These are phyloP conservation scores for Coemansia sp. DNA, from an alignment of 192 early-diverging fungal species.

Conservation along the genomic window DNA sequence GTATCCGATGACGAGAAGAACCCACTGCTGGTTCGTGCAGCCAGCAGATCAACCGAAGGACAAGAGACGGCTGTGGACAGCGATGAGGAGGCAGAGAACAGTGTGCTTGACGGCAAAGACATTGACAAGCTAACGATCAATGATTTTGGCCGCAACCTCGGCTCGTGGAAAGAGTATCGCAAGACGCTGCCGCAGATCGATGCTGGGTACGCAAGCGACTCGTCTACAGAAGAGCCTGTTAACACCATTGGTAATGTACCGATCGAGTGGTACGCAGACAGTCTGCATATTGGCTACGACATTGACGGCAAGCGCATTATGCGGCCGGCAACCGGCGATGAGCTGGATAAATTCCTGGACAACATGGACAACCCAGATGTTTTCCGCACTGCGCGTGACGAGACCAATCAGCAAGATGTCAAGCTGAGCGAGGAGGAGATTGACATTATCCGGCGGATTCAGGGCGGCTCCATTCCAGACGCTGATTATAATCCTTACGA, in stretches of 20 bases:
- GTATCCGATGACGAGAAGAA: conserved; percentile 17
- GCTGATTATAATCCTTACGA: conserved; percentile 87
- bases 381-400: conserved; percentile 85
- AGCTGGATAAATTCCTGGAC: conserved; percentile 89
- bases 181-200: conserved; percentile 83
- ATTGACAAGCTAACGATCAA: conserved; percentile 45
- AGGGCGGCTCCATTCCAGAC: conserved; percentile 79
- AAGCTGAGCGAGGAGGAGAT: conserved; percentile 86
- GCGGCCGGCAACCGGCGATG: conserved; percentile 84
- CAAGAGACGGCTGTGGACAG: conserved; percentile 46
- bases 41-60: conserved; percentile 54
- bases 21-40: conserved; percentile 45
- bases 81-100: conserved; percentile 21
- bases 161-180: conserved; percentile 49
- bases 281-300: conserved; percentile 95
- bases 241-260: conserved; percentile 97
- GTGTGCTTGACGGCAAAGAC: conserved; percentile 41
- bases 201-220: conserved; percentile 89
- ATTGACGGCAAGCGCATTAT: conserved; percentile 89
- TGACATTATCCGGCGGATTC: conserved; percentile 87
- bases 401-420: conserved; percentile 76
- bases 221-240: conserved; percentile 80
- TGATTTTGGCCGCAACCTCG: conserved; percentile 45
- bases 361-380: conserved; percentile 91
- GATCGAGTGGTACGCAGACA: conserved; percentile 97